Base-by-base conservation (phyloP, 139 green algal genomes). In the Desmodesmus armatus region DNA sequence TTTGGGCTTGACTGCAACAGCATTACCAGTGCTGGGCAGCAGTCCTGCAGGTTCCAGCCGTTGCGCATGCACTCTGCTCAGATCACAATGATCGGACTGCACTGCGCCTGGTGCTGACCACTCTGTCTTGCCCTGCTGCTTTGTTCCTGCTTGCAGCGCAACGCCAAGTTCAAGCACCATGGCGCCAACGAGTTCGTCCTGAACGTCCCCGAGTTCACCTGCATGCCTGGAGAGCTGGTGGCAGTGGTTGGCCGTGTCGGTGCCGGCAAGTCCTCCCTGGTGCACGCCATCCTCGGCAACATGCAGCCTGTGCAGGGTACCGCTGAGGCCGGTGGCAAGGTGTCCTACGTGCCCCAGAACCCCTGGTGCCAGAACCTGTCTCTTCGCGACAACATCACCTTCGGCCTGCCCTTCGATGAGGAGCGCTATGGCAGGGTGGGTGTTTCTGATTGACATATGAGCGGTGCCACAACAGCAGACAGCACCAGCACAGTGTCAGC, bases 291-390 rank as follows among this genome's bases (percentile, higher is more conserved):
- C 27, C 78, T 95, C 7, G 88, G 91, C 77, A 89, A 93, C 85
- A 93, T 94, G 90, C 19, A 71, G 7, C 71, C 89, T 35, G 47
- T 86, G n/a, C 44, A 62, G 21, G 90, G 90, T 60, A 55, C 15
- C 25, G 72, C 84, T 43, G 51, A 88, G 62, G 81, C 88, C 29
- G 88, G 84, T 33, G 90, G 90, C 71, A 63, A 27, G 5, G 83
- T 87, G 47, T 83, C 87, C 5, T 94, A 91, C 40, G 88, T 91
- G 60, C 87, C 90, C 11, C 91, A 94, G 85, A 92, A 92, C 53
- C 84, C 92, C 29, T 96, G 93, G 93, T 93, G 95, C 70, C 89
- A 95, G 84, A 96, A 96, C 88, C 90, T 92, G 3, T 91, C 85
- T 25, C 83, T 96, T 31, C 88, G 88, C 37, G 88, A 94, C 60